phyloP scores from a whole-genome alignment of 2,329 filamentous ascomycete genomes.

The Apiospora aurea region DNA sequence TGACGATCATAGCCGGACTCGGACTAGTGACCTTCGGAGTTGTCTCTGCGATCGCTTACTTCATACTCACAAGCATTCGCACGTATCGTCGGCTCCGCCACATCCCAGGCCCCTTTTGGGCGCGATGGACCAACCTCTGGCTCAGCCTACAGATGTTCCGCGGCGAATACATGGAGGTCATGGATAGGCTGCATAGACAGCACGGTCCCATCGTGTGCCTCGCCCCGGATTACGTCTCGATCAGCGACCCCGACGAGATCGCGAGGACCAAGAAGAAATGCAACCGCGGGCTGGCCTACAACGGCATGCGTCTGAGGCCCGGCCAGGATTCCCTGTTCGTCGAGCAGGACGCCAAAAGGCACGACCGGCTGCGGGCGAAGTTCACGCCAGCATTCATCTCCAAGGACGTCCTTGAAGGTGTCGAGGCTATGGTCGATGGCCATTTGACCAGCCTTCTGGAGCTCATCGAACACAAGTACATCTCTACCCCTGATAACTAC shows the following conservation, averaged over 20 bases:
- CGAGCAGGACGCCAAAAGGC: not conserved
- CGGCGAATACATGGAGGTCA: conserved; percentile 8
- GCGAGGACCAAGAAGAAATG: conserved; percentile 5
- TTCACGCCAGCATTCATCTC: conserved; percentile 3
- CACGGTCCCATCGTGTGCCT: conserved; percentile 16
- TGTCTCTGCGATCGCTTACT: not conserved
- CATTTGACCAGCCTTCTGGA: not conserved
- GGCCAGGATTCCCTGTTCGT: conserved; percentile 17
- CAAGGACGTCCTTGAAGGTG: not conserved
- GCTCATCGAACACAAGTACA: conserved; percentile 13
- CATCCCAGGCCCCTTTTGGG: conserved; percentile 16
- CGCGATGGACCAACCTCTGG: conserved; percentile 16
- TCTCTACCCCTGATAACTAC: not conserved
- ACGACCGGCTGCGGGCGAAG: conserved; percentile 17
- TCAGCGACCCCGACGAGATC: conserved; percentile 20
- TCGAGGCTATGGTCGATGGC: not conserved
- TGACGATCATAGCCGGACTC: not conserved
- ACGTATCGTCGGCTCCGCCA: not conserved
- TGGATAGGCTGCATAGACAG: not conserved
- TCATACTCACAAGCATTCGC: not conserved
- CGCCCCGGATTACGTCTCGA: not conserved
- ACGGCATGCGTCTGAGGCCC: conserved; percentile 3
- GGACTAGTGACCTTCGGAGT: not conserved
- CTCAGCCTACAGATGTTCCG: not conserved
- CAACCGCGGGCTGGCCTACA: not conserved